Evolutionary conservation across 495 filamentous ascomycete genomes (phyloP).

Genomic region (Lophiotrema nucula): DNA sequence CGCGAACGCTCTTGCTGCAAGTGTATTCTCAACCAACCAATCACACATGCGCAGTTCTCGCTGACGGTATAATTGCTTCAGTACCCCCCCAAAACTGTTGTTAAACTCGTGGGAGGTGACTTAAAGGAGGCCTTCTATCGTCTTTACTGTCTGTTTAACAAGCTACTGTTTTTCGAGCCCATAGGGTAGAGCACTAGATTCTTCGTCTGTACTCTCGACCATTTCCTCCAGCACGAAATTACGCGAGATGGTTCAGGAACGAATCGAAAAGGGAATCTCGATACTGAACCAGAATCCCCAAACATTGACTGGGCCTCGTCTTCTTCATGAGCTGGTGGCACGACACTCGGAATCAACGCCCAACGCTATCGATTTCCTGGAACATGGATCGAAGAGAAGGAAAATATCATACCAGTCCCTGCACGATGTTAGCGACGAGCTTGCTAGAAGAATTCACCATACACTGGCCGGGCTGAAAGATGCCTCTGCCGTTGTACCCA

Average conservation of each 20-base stretch:
- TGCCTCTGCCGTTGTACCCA: slow-evolving; percentile 56
- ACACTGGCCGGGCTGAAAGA: slow-evolving; percentile 11
- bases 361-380: slow-evolving; percentile 61
- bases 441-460: slow-evolving; percentile 20
- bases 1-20: too few species aligned
- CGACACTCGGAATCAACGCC: slow-evolving; percentile 25
- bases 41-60: too few species aligned
- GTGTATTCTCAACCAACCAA: too few species aligned
- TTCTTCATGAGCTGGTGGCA: slow-evolving; percentile 65
- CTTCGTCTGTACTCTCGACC: too few species aligned
- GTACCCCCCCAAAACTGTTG: too few species aligned
- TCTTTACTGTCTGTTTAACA: too few species aligned
- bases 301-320: slow-evolving; percentile 55
- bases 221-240: too few species aligned
- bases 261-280: slow-evolving; percentile 45
- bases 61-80: too few species aligned
- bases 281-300: slow-evolving; percentile 61
- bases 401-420: slow-evolving; percentile 59
- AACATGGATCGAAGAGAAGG: slow-evolving; percentile 44
- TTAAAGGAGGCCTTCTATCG: too few species aligned
- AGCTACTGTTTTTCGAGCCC: too few species aligned
- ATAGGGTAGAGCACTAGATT: too few species aligned
- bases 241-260: slow-evolving; percentile 25
- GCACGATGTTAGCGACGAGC: slow-evolving; percentile 53
- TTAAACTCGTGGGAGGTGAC: too few species aligned